phyloP scores from a whole-genome alignment of 805 yeast species.

The Lipomyces kockii region DNA sequence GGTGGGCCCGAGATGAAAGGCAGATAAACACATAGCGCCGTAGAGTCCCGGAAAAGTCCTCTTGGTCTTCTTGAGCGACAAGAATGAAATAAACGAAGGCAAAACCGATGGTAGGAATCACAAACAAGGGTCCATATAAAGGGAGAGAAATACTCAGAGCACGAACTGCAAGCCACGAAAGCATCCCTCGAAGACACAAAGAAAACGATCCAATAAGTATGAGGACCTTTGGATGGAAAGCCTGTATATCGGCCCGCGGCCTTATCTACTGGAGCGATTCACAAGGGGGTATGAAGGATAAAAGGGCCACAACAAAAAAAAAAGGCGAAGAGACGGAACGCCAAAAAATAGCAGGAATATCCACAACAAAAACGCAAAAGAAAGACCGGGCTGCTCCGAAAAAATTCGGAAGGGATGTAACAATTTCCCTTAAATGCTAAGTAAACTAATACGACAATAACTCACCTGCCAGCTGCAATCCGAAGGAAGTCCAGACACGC shows the following conservation, averaged over 20 bases:
- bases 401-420: neutral
- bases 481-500: slow-evolving; percentile 39
- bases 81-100: neutral
- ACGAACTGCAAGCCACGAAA: neutral
- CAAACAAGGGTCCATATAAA: neutral
- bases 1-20: slow-evolving; percentile 32
- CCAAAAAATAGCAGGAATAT: neutral
- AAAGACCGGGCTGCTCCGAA: slow-evolving; percentile 4
- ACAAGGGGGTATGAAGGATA: neutral
- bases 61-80: slow-evolving; percentile 12
- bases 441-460: slow-evolving; percentile 6
- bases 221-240: neutral
- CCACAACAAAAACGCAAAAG: slow-evolving; percentile 2
- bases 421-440: neutral
- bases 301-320: neutral
- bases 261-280: neutral
- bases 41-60: slow-evolving; percentile 4
- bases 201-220: neutral
- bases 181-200: neutral
- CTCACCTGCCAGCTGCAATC: slow-evolving; percentile 44
- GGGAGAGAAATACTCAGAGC: neutral
- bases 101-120: neutral
- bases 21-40: slow-evolving; percentile 14
- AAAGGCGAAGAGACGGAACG: neutral
- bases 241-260: neutral